Percentiles rank a stretch among this genome's conserved stretches.
phyloP scores from a whole-genome alignment of 495 filamentous ascomycete genomes.

The Neurospora hispaniola region DNA sequence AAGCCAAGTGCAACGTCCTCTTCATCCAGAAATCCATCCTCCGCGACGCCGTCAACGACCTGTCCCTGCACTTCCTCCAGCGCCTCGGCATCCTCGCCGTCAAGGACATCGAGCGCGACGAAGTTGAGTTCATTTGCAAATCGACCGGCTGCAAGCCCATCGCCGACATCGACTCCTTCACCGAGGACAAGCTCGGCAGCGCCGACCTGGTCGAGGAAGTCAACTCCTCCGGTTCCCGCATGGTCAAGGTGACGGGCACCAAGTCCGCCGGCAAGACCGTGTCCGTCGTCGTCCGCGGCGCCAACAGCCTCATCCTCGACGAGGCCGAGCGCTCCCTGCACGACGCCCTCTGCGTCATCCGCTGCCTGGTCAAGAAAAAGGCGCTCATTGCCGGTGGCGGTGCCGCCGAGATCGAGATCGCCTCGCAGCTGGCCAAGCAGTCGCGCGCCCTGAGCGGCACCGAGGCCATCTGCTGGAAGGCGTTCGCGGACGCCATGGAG shows the following conservation, averaged over 20 bases:
- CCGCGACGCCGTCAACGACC: constrained; percentile 93
- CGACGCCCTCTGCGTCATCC: constrained; percentile 94
- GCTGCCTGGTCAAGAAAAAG: constrained; percentile 97
- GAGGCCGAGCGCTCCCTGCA: constrained; percentile 94
- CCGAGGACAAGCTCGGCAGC: constrained; percentile 95
- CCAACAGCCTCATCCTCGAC: constrained; percentile 88
- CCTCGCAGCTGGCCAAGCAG: constrained; percentile 66
- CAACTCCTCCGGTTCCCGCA: constrained; percentile 73
- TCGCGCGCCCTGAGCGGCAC: constrained; percentile 78
- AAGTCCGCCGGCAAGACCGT: constrained; percentile 75
- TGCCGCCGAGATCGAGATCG: constrained; percentile 91
- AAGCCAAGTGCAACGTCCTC: constrained; percentile 97
- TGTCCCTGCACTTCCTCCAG: constrained; percentile 92
- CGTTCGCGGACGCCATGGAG: constrained; percentile 95
- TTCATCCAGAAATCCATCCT: constrained; percentile 98
- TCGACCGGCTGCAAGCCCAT: constrained; percentile 97
- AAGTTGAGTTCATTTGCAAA: constrained; percentile 99
- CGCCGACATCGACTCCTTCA: constrained; percentile 96
- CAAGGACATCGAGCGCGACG: constrained; percentile 96
- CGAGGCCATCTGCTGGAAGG: constrained; percentile 96
- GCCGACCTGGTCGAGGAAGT: constrained; percentile 92
- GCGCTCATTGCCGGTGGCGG: constrained; percentile 94
- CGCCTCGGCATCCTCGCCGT: constrained; percentile 91
- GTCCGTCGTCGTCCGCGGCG: constrained; percentile 86
- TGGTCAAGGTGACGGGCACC: constrained; percentile 90